phyloP scores from a whole-genome alignment of 805 yeast genomes.

The Starmera quercuum region DNA sequence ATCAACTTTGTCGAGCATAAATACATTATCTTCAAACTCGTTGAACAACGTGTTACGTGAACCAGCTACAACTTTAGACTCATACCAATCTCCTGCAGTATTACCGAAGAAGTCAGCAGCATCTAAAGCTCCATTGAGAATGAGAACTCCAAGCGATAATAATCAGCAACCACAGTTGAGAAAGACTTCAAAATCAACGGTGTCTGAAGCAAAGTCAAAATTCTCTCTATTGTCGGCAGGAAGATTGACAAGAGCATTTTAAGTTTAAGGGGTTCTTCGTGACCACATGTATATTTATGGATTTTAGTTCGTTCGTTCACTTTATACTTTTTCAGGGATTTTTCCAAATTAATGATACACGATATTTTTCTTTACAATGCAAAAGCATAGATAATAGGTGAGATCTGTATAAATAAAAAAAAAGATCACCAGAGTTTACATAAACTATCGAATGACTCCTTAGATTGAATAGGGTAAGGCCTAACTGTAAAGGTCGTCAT shows the following conservation, averaged over 20 bases:
- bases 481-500: slow-evolving; percentile 60
- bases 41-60: slow-evolving; percentile 2
- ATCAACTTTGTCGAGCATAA: slow-evolving; percentile 24
- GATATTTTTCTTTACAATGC: too few species aligned
- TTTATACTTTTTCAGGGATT: too few species aligned
- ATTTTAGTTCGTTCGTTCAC: too few species aligned
- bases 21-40: slow-evolving; percentile 14
- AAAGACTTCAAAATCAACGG: slow-evolving; percentile 4
- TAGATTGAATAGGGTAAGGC: too few species aligned
- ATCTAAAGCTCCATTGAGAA: slow-evolving; percentile 12
- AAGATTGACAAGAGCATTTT: slow-evolving; percentile 2
- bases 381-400: too few species aligned
- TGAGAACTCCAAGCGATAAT: slow-evolving; percentile 14
- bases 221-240: slow-evolving; percentile 1
- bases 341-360: too few species aligned
- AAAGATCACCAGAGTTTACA: too few species aligned
- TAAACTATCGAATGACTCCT: too few species aligned
- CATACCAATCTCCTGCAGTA: not conserved
- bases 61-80: not conserved
- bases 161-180: slow-evolving; percentile 2
- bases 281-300: too few species aligned
- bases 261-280: too few species aligned
- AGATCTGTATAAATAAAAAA: too few species aligned
- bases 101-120: not conserved
- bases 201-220: not conserved